Conservation (phyloP, 2,329 filamentous ascomycete species). For the Huntiella decipiens region DNA sequence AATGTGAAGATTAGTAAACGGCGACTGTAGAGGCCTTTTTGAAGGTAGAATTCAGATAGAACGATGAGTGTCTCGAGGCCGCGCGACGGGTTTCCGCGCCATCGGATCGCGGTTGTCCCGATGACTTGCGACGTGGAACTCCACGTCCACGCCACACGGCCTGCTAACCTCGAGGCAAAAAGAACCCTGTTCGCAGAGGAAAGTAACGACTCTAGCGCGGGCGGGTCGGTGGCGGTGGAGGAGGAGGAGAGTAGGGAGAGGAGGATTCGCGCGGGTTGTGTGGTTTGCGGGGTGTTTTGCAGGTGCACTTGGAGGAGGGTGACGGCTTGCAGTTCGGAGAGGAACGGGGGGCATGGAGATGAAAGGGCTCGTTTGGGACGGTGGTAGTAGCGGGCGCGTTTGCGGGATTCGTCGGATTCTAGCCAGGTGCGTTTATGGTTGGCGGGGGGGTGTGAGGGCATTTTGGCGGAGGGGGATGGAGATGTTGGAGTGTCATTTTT, state of each 20-base stretch:
- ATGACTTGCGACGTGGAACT: slow-evolving; percentile 36
- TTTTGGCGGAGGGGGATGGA: no score
- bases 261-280: slow-evolving; percentile 37
- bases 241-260: slow-evolving; percentile 36
- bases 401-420: slow-evolving; percentile 7
- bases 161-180: slow-evolving; percentile 35
- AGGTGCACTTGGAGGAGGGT: slow-evolving; percentile 30
- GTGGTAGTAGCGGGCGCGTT: slow-evolving; percentile 1
- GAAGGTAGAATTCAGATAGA: slow-evolving; percentile 39
- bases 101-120: slow-evolving; percentile 41
- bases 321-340: slow-evolving; percentile 29
- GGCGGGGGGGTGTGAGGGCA: no score
- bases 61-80: slow-evolving; percentile 46
- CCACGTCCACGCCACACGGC: slow-evolving; percentile 45
- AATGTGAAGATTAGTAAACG: slow-evolving; percentile 45
- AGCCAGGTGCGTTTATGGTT: background rate
- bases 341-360: slow-evolving; percentile 3
- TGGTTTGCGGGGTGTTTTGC: slow-evolving; percentile 26
- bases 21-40: slow-evolving; percentile 34
- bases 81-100: slow-evolving; percentile 18
- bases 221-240: slow-evolving; percentile 32
- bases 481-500: no score
- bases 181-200: slow-evolving; percentile 43
- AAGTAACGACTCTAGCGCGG: slow-evolving; percentile 38
- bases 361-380: slow-evolving; percentile 7